phyloP scores from a whole-genome alignment of 805 yeast genomes.

The Yamadazyma nakazawae region DNA sequence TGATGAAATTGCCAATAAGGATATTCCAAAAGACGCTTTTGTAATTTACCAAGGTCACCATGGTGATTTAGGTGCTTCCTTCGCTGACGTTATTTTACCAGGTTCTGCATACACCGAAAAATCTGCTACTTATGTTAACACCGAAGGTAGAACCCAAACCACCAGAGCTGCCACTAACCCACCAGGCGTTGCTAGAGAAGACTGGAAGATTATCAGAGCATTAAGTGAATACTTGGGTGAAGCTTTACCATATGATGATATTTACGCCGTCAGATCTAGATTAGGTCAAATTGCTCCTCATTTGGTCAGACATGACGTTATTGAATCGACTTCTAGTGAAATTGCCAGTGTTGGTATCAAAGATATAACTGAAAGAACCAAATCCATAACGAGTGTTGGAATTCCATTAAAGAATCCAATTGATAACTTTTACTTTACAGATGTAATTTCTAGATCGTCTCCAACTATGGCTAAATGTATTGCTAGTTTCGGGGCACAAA shows the following conservation, averaged over 20 bases:
- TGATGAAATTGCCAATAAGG: conserved; percentile 67
- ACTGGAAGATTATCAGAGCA: conserved; percentile 86
- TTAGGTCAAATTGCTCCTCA: conserved; percentile 78
- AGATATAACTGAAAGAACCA: conserved; percentile 38
- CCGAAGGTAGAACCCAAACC: conserved; percentile 84
- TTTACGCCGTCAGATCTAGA: conserved; percentile 63
- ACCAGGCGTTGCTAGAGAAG: conserved; percentile 88
- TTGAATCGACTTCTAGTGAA: conserved; percentile 64
- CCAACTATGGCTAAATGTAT: conserved; percentile 90
- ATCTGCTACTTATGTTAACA: conserved; percentile 78
- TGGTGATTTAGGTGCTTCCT: conserved; percentile 85
- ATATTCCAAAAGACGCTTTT: conserved; percentile 79
- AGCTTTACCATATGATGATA: conserved; percentile 73
- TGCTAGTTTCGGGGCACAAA: conserved; percentile 63
- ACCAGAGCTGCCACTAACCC: conserved; percentile 86
- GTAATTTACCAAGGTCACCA: conserved; percentile 91
- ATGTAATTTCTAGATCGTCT: conserved; percentile 80
- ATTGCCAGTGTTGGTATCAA: conserved; percentile 57
- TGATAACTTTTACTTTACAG: conserved; percentile 83
- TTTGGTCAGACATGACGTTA: conserved; percentile 67
- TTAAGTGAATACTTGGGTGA: conserved; percentile 71
- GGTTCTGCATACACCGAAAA: conserved; percentile 89
- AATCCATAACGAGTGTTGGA: conserved; percentile 37
- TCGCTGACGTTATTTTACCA: conserved; percentile 84
- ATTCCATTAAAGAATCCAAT: conserved; percentile 64